Evolutionary conservation across 2,329 filamentous ascomycete genomes (phyloP), one percentile per base, ranked within the genome.

Genomic region (Fusarium piperis): DNA sequence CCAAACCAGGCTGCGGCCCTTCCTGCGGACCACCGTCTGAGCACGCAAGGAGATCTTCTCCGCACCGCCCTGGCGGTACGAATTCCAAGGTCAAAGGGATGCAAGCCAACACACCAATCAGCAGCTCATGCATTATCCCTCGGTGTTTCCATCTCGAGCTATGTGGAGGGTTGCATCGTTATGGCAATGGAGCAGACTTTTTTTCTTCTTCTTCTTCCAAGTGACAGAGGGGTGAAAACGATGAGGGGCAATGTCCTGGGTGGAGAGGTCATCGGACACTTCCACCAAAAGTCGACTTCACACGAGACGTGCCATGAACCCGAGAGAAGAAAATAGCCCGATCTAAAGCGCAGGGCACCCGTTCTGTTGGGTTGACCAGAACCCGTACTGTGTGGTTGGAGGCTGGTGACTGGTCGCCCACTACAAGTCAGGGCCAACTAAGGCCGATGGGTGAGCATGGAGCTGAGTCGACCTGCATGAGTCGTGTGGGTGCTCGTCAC

Each of bases 291-390:
- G 26, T 57, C 48, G 61, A 55, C 56, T 33, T 63, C 36, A 41
- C 62, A 65, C 65, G 62, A 71, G 61, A 51, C 36, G 63, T 67
- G 69, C 59, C 64, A 62, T 58, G 58, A 60, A 59, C 65, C 64
- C 51, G 26, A 41, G 65, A 60, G 65, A 64, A 56, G 53, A 53
- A 67, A 61, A 72, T 72, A 70, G 53, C 63, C 72, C 73, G 69
- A 75, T 76, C 71, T 68, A 71, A 73, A 76, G 64, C 69, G 71
- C 64, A 69, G 65, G 59, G 66, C 67, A 76, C 67, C 75, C 74
- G 63, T 76, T 65, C 67, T 71, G 64, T 63, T 75, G 73, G 75
- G 65, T 68, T 70, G 35, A 55, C 59, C 59, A 57, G 55, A 64
- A 65, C 48, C 35, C 60, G 41, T 70, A 71, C 70, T 76, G 74